A percentile compares a stretch with the other conserved stretches of the same genome.
These are phyloP conservation scores for Canariomyces notabilis DNA, from an alignment of 2,329 filamentous ascomycete species.

Conservation along the genomic window DNA sequence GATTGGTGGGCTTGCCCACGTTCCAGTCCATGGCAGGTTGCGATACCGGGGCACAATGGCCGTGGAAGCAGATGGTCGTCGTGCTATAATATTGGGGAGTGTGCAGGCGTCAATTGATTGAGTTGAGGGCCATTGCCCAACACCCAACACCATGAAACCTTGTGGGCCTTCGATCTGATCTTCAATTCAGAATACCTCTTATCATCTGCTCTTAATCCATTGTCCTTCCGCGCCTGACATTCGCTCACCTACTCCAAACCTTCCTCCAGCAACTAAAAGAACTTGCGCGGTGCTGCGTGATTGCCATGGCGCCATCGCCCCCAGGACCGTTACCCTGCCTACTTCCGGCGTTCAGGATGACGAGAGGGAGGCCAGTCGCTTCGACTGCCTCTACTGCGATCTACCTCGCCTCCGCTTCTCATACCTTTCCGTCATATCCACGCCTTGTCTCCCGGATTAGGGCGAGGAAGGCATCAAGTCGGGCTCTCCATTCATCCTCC, in stretches of 20 bases:
- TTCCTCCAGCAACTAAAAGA: neutral
- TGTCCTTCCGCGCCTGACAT: no score
- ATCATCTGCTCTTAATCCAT: no score
- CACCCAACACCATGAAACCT: neutral
- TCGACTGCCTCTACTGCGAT: neutral
- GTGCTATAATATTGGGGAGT: conserved; percentile 9
- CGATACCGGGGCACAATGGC: conserved; percentile 16
- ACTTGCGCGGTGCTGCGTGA: neutral
- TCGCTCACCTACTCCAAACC: neutral
- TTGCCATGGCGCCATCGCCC: conserved; percentile 10
- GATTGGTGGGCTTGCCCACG: conserved; percentile 9
- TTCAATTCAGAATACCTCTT: no score
- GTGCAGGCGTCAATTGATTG: neutral
- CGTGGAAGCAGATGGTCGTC: neutral
- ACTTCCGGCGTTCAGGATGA: conserved; percentile 2
- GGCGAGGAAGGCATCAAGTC: conserved; percentile 16
- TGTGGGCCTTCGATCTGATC: no score
- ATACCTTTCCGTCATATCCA: neutral
- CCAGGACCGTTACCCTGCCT: conserved; percentile 4
- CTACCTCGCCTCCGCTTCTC: neutral
- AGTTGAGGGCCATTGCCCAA: neutral
- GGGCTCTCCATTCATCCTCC: conserved; percentile 28
- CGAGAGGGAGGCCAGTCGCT: neutral
- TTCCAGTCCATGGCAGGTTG: conserved; percentile 1
- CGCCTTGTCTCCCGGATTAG: neutral